phyloP scores from a whole-genome alignment of 176 grass and related monocot species.

The Echinochloa phyllopogon region DNA sequence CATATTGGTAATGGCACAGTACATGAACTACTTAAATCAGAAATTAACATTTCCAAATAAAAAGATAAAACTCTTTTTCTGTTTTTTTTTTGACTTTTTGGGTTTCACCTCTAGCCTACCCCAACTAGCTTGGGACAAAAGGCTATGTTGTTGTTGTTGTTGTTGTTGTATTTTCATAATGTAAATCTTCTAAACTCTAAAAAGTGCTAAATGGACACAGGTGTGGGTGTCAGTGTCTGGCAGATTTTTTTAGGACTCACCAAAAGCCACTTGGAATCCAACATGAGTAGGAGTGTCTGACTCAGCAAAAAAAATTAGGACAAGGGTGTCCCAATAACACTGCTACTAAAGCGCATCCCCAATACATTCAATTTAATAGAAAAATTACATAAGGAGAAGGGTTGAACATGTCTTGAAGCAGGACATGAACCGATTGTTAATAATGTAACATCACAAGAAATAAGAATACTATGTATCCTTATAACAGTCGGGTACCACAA shows the following conservation, averaged over 20 bases:
- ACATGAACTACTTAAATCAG: neutral
- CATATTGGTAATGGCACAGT: neutral
- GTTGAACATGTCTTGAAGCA: constrained; percentile 11
- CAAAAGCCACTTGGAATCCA: neutral
- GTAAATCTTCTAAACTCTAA: neutral
- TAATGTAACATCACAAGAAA: neutral
- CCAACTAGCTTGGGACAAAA: too few species aligned
- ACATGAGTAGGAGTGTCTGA: neutral
- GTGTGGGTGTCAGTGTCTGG: neutral
- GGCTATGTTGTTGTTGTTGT: too few species aligned
- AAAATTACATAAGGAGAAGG: neutral
- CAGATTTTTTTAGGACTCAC: neutral
- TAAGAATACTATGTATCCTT: neutral
- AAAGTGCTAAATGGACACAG: neutral
- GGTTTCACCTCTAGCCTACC: too few species aligned
- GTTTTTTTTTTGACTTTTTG: too few species aligned
- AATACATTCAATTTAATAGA: neutral
- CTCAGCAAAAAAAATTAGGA: neutral
- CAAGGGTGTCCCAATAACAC: neutral
- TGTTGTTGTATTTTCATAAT: neutral
- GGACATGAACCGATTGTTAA: neutral
- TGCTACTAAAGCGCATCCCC: neutral
- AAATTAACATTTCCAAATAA: constrained; percentile 7
- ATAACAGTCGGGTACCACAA: neutral
- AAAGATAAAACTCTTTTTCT: neutral